Base-by-base conservation (phyloP, 768 basidiomycete genomes). In the Hebeloma cylindrosporum region DNA sequence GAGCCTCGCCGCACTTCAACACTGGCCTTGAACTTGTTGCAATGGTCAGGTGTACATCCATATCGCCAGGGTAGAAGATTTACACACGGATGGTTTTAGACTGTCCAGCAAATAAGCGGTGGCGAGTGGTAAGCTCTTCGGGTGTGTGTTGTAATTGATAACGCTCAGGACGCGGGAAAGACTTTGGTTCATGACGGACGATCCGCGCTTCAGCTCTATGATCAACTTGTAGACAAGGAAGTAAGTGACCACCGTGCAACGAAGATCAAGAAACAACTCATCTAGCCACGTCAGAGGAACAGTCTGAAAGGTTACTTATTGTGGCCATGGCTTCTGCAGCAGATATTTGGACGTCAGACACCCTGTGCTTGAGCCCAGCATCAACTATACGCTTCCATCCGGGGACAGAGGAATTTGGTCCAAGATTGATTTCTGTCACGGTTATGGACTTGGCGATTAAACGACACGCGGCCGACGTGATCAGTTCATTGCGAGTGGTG, bases 341-440 rank as follows among this genome's bases (percentile, higher is more conserved):
- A 6, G 84, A 81, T 53, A 88, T 82, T 64, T 94, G 94, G 3
- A 88, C 88, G 11, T 64, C 57, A 1, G 60, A 55, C 33, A 67
- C 77, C 48, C 82, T 72, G 59, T 89, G 83, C 63, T 83, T 87
- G 47, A 94, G 68, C 13, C 83, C 80, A 43, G 75, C 68, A 56
- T 93, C 83, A 28, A 93, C 64, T 30, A 95, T 67, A 30, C 74
- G 69, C 42, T 72, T 69, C 91, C 91, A 94, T 47, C 73, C 64
- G 3, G 80, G 76, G 11, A 77, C 71, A 28, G 70, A 65, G 9
- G 77, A 69, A 30, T 59, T 56, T 17, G 68, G 51, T 38, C 67
- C 58, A 10, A 67, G 49, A n/a, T 67, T 63, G 44, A 78, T 69
- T 53, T 86, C 83, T 5, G 67, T 63, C 11, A 63, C 56, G n/a